phyloP scores from a whole-genome alignment of 768 basidiomycete species.

The Auriscalpium orientale region DNA sequence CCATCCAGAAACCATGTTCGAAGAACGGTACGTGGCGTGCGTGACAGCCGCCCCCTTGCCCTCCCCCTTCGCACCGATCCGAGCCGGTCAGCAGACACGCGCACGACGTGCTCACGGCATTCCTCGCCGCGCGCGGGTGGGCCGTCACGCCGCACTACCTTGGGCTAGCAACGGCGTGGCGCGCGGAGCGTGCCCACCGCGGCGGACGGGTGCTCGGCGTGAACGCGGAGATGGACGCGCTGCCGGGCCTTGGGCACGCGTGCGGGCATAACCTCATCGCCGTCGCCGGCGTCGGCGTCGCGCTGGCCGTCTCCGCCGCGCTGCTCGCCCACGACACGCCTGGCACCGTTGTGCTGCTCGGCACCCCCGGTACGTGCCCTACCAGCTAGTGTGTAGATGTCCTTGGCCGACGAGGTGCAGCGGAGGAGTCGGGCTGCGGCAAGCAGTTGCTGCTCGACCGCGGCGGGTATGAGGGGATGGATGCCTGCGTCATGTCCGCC shows the following conservation, averaged over 20 bases:
- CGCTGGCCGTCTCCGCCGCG: conserved; percentile 65
- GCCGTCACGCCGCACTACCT: conserved; percentile 64
- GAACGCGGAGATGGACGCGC: conserved; percentile 71
- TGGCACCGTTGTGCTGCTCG: conserved; percentile 67
- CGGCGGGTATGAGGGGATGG: conserved; percentile 77
- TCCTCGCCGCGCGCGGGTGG: conserved; percentile 64
- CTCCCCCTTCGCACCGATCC: not conserved
- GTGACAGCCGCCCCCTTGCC: not conserved
- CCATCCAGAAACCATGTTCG: conserved; percentile 59
- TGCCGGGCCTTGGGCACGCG: conserved; percentile 50
- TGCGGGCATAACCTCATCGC: conserved; percentile 37
- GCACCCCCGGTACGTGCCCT: conserved; percentile 47
- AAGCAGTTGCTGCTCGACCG: conserved; percentile 67
- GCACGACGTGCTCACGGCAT: conserved; percentile 59
- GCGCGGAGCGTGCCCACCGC: conserved; percentile 54
- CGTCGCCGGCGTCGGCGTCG: conserved; percentile 65
- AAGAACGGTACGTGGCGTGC: conserved; percentile 44
- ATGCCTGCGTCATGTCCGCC: conserved; percentile 66
- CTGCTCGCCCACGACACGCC: conserved; percentile 52
- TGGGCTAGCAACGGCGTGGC: conserved; percentile 69
- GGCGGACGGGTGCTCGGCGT: conserved; percentile 65
- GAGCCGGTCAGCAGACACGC: conserved; percentile 37
- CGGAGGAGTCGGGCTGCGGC: conserved; percentile 74
- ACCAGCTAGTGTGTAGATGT: not conserved
- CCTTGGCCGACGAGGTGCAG: conserved; percentile 26